Percentiles rank a stretch among this genome's conserved stretches.
phyloP scores from a whole-genome alignment of 352 stramenopile genomes.

The Pseudoperonospora humuli region DNA sequence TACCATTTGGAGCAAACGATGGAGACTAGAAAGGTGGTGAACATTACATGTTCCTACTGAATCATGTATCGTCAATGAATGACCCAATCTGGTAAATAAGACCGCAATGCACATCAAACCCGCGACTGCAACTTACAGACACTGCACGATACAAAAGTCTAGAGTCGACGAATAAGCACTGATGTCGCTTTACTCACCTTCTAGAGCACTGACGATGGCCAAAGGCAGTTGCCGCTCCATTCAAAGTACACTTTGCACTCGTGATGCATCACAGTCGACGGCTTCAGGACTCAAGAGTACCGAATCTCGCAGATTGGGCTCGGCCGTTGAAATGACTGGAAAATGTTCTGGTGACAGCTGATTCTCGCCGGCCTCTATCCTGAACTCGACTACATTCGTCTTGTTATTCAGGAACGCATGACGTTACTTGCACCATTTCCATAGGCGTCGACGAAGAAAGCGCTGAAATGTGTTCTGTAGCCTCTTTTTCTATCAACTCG shows the following conservation, averaged over 20 bases:
- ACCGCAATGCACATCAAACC: too few species aligned
- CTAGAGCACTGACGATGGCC: too few species aligned
- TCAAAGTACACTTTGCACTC: slow-evolving; percentile 3
- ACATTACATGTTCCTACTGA: too few species aligned
- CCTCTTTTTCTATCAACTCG: slow-evolving; percentile 39
- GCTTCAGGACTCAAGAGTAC: slow-evolving; percentile 6
- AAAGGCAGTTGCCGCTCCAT: too few species aligned
- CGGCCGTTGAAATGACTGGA: neutral
- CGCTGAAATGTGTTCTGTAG: slow-evolving; percentile 21
- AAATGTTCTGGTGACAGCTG: slow-evolving; percentile 20
- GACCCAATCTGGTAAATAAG: too few species aligned
- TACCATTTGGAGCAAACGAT: too few species aligned
- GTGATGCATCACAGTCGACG: slow-evolving; percentile 1
- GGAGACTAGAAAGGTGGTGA: too few species aligned
- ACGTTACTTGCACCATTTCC: slow-evolving; percentile 22
- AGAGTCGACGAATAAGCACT: too few species aligned
- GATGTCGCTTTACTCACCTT: too few species aligned
- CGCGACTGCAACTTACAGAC: too few species aligned
- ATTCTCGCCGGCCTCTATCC: slow-evolving; percentile 50
- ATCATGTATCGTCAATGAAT: too few species aligned
- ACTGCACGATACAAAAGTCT: too few species aligned
- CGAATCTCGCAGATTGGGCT: slow-evolving; percentile 7
- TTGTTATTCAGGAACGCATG: slow-evolving; percentile 27
- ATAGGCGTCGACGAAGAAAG: slow-evolving; percentile 22
- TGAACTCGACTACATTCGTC: slow-evolving; percentile 46